Evolutionary conservation across 352 stramenopile species (phyloP).

Genomic region (Peronospora destructor): DNA sequence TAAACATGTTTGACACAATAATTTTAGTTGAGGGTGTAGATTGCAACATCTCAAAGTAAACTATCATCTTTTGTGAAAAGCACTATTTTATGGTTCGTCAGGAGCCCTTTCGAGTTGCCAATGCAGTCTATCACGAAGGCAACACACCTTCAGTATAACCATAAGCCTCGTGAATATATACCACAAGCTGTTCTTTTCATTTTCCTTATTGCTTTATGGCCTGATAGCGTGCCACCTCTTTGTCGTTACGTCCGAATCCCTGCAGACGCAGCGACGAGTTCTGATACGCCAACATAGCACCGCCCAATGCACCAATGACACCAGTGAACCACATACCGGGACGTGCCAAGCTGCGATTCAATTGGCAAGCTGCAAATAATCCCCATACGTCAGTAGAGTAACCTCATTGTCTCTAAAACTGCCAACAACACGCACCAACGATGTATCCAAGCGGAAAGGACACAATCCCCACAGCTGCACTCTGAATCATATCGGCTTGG

Average conservation of each 20-base stretch:
- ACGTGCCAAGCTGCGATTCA: slow-evolving; percentile 52
- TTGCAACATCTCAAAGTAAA: no score
- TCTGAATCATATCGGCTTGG: slow-evolving; percentile 40
- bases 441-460: slow-evolving; percentile 73
- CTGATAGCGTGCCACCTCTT: slow-evolving; percentile 59
- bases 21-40: no score
- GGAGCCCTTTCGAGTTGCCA: no score
- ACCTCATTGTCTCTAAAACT: neutral
- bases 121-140: no score
- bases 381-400: neutral
- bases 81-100: no score
- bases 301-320: slow-evolving; percentile 61
- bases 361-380: slow-evolving; percentile 35
- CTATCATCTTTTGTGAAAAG: no score
- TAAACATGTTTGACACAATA: no score
- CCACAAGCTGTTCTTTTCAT: neutral
- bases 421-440: slow-evolving; percentile 37
- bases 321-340: slow-evolving; percentile 75
- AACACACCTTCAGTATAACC: no score
- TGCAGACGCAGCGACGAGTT: slow-evolving; percentile 77
- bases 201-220: neutral
- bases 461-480: slow-evolving; percentile 30
- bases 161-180: no score
- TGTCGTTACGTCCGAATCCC: slow-evolving; percentile 55
- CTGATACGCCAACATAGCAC: slow-evolving; percentile 76